phyloP scores from a whole-genome alignment of 805 yeast species.

The Candida pseudoglaebosa region DNA sequence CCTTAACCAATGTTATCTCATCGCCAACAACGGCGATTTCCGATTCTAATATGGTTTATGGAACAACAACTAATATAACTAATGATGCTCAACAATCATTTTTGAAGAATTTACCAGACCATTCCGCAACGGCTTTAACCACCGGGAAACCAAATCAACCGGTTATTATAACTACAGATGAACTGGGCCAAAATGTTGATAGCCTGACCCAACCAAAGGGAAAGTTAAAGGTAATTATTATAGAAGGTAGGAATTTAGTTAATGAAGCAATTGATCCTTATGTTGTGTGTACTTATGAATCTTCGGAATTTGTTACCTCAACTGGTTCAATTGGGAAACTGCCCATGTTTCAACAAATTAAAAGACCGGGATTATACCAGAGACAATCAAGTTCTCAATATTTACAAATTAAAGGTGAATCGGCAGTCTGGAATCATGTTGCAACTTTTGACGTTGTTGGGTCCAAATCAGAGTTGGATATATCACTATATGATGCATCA shows the following conservation, averaged over 20 bases:
- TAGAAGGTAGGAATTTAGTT: conserved; percentile 70
- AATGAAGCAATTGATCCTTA: conserved; percentile 67
- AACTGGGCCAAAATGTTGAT: conserved; percentile 31
- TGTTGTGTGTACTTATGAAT: conserved; percentile 88
- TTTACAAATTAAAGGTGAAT: conserved; percentile 19
- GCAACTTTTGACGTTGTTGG: conserved; percentile 91
- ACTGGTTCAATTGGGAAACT: conserved; percentile 49
- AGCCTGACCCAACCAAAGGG: conserved; percentile 61
- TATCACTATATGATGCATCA: conserved; percentile 86
- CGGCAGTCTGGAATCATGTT: conserved; percentile 86
- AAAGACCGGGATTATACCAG: conserved; percentile 34
- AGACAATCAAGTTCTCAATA: conserved; percentile 37
- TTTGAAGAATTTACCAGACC: conserved; percentile 5
- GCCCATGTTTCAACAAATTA: conserved; percentile 16
- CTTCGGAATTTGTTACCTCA: conserved; percentile 86
- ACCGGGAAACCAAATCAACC: conserved; percentile 13
- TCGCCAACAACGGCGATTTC: conserved; percentile 70
- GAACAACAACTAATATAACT: conserved; percentile 42
- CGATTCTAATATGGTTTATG: conserved; percentile 60
- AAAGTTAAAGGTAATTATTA: conserved; percentile 71
- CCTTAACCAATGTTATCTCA: conserved; percentile 23
- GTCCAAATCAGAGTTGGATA: conserved; percentile 75
- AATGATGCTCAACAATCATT: conserved; percentile 13
- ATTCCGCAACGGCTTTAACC: conserved; percentile 1
- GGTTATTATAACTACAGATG: conserved; percentile 38